Evolutionary conservation across 2,329 filamentous ascomycete species (phyloP).

Genomic region (Colletotrichum phormii): DNA sequence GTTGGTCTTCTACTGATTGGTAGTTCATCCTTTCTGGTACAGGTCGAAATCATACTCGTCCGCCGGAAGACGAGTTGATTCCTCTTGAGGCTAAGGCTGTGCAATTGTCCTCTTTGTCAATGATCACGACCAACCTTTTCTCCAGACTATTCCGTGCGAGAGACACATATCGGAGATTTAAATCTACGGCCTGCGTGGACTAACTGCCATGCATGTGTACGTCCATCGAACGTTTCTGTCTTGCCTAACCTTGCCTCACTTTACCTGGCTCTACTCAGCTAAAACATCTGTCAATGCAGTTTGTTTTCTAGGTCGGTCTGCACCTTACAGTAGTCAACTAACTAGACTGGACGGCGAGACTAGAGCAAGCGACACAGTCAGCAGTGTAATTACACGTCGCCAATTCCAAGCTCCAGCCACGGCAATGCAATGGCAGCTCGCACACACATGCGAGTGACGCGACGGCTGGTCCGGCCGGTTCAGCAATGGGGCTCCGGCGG

Average conservation of each 20-base stretch:
- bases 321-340: conserved; percentile 3
- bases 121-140: background rate
- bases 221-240: conserved; percentile 12
- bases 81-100: background rate
- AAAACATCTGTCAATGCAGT: conserved; percentile 1
- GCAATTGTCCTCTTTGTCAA: background rate
- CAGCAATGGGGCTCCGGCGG: conserved; percentile 10
- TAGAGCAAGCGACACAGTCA: background rate
- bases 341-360: background rate
- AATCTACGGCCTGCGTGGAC: conserved; percentile 20
- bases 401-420: background rate
- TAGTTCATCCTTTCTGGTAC: background rate
- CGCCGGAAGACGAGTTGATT: background rate
- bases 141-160: conserved; percentile 5
- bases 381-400: background rate
- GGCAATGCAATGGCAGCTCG: background rate
- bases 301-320: background rate
- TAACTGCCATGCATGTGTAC: background rate
- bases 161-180: conserved; percentile 31
- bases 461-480: conserved; percentile 19
- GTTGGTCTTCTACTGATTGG: background rate
- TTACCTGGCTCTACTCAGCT: background rate
- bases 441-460: background rate
- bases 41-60: background rate
- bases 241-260: conserved; percentile 6